These are phyloP conservation scores for Cryphonectria japonica DNA, from an alignment of 2,329 filamentous ascomycete genomes.

Conservation along the genomic window DNA sequence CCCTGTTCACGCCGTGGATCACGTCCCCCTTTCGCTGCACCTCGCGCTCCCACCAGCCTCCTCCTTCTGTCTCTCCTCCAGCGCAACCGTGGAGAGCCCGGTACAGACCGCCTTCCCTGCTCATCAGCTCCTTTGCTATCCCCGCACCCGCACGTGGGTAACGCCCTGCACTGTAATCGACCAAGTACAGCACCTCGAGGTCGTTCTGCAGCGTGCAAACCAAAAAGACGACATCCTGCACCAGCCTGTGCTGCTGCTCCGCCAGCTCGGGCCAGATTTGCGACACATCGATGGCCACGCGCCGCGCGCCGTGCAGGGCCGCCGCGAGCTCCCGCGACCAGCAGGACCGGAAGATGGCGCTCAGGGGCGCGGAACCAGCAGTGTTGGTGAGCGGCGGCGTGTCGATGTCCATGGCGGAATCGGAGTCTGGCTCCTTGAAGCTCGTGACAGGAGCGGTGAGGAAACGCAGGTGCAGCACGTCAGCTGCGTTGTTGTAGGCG, in stretches of 20 bases:
- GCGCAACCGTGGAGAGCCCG: slow-evolving; percentile 31
- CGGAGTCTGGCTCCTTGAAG: not conserved
- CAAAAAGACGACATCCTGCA: slow-evolving; percentile 29
- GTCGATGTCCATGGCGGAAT: slow-evolving; percentile 11
- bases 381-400: not conserved
- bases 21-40: slow-evolving; percentile 35
- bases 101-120: slow-evolving; percentile 32
- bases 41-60: slow-evolving; percentile 23
- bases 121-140: slow-evolving; percentile 27
- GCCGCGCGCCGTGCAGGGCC: slow-evolving; percentile 26
- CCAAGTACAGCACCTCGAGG: slow-evolving; percentile 31
- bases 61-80: not conserved
- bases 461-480: slow-evolving; percentile 29
- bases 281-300: slow-evolving; percentile 29
- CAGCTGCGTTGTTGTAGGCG: slow-evolving; percentile 26
- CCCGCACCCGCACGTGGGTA: not conserved
- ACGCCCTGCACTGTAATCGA: slow-evolving; percentile 26
- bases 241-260: slow-evolving; percentile 5
- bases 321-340: slow-evolving; percentile 26
- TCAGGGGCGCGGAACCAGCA: slow-evolving; percentile 15
- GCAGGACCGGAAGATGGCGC: slow-evolving; percentile 23
- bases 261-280: slow-evolving; percentile 24
- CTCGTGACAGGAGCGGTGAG: not conserved
- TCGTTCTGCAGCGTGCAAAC: slow-evolving; percentile 29
- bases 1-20: slow-evolving; percentile 37